Evolutionary conservation across 768 basidiomycete species (phyloP).

Genomic region (Mrakia frigida): DNA sequence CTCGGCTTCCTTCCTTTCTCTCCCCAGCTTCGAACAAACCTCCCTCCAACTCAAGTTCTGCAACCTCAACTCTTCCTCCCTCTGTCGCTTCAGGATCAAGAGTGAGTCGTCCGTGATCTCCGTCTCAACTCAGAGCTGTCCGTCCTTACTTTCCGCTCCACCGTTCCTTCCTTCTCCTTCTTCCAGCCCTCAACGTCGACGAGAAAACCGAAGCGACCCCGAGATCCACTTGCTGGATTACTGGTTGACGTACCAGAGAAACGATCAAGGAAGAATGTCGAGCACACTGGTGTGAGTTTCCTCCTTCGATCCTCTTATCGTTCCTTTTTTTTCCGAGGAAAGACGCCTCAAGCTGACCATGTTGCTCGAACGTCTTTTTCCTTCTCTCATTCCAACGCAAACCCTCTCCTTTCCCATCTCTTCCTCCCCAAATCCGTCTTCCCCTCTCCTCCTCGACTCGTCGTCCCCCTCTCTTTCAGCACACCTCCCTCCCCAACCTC

Average conservation of each 20-base stretch:
- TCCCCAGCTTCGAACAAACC: too few species aligned
- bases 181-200: background rate
- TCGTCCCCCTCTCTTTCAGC: background rate
- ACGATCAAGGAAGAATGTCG: background rate
- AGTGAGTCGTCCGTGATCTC: too few species aligned
- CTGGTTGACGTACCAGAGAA: background rate
- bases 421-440: background rate
- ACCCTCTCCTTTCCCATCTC: background rate
- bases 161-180: background rate
- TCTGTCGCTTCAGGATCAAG: too few species aligned
- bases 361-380: background rate
- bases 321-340: background rate
- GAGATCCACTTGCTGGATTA: background rate
- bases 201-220: background rate
- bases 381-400: background rate
- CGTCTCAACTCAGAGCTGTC: too few species aligned
- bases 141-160: background rate
- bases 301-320: too few species aligned
- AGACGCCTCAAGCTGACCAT: background rate
- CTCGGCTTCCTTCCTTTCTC: too few species aligned
- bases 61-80: too few species aligned
- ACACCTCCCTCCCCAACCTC: background rate
- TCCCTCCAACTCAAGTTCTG: too few species aligned
- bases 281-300: background rate
- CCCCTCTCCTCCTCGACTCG: background rate